phyloP scores from a whole-genome alignment of 345 rosid species.

The Eutrema yunnanense region DNA sequence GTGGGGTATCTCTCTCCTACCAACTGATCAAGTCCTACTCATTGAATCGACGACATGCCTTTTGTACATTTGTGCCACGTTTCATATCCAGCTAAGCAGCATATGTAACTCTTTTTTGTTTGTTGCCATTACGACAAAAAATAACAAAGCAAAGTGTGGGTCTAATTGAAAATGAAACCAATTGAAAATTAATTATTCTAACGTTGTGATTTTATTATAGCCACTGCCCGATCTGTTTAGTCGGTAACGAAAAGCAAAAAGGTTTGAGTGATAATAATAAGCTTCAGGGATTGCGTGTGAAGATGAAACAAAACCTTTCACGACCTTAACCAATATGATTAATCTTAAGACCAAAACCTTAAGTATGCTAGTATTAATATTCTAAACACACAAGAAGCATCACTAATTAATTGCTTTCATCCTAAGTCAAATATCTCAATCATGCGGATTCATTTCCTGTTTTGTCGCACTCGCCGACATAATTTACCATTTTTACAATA shows the following conservation, averaged over 20 bases:
- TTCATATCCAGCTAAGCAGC: slow-evolving; percentile 5
- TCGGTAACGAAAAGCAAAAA: slow-evolving; percentile 8
- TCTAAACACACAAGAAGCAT: not conserved
- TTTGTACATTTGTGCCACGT: not conserved
- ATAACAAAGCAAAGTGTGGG: not conserved
- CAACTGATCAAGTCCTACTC: slow-evolving; percentile 25
- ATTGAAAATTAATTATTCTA: not conserved
- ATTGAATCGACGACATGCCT: slow-evolving; percentile 17
- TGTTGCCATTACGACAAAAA: slow-evolving; percentile 13
- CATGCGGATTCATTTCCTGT: not conserved
- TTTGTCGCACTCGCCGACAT: slow-evolving; percentile 17
- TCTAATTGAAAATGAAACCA: not conserved
- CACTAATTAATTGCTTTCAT: slow-evolving; percentile 17
- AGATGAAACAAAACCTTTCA: slow-evolving; percentile 16
- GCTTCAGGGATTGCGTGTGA: slow-evolving; percentile 21
- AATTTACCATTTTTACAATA: not conserved
- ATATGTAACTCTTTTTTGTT: slow-evolving; percentile 10
- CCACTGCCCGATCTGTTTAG: not conserved
- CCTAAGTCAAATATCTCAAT: slow-evolving; percentile 2
- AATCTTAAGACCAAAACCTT: not conserved
- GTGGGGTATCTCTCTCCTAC: slow-evolving; percentile 26
- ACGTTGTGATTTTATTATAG: slow-evolving; percentile 4
- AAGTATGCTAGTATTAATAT: slow-evolving; percentile 1
- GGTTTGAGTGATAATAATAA: not conserved
- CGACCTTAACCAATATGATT: slow-evolving; percentile 4